Conservation (phyloP, 176 grass and related monocot genomes). For the Hordeum marinum region DNA sequence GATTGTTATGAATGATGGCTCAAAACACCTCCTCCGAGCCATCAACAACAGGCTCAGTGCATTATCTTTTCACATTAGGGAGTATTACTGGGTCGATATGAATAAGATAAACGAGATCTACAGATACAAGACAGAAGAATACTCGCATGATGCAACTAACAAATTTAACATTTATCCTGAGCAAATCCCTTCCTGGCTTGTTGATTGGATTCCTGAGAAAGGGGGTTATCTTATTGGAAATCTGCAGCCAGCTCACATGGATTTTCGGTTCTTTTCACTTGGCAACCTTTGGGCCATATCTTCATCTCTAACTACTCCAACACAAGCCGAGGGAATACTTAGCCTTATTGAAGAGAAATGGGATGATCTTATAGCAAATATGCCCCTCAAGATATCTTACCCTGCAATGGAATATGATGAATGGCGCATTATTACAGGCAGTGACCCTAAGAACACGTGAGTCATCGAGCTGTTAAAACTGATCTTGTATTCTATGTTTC, state of each 20-base stretch:
- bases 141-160: slow-evolving; percentile 80
- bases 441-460: slow-evolving; percentile 94
- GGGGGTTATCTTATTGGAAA: slow-evolving; percentile 82
- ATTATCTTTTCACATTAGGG: slow-evolving; percentile 76
- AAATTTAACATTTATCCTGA: slow-evolving; percentile 91
- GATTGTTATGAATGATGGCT: slow-evolving; percentile 55
- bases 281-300: slow-evolving; percentile 82
- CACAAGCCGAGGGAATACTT: slow-evolving; percentile 75
- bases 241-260: slow-evolving; percentile 87
- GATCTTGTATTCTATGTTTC: background rate
- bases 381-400: slow-evolving; percentile 78
- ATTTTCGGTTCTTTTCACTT: slow-evolving; percentile 81
- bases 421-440: slow-evolving; percentile 81
- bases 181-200: slow-evolving; percentile 82
- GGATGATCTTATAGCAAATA: slow-evolving; percentile 71
- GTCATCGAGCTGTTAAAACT: background rate
- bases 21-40: slow-evolving; percentile 60
- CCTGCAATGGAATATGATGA: slow-evolving; percentile 85
- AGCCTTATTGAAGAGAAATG: slow-evolving; percentile 88
- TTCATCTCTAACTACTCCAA: slow-evolving; percentile 76
- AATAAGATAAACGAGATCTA: slow-evolving; percentile 90
- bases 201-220: slow-evolving; percentile 84
- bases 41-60: slow-evolving; percentile 85
- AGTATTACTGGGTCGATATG: slow-evolving; percentile 89
- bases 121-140: slow-evolving; percentile 87